Base-by-base conservation (phyloP, 2,329 filamentous ascomycete species). In the Ophiocordyceps camponoti-rufipedis region DNA sequence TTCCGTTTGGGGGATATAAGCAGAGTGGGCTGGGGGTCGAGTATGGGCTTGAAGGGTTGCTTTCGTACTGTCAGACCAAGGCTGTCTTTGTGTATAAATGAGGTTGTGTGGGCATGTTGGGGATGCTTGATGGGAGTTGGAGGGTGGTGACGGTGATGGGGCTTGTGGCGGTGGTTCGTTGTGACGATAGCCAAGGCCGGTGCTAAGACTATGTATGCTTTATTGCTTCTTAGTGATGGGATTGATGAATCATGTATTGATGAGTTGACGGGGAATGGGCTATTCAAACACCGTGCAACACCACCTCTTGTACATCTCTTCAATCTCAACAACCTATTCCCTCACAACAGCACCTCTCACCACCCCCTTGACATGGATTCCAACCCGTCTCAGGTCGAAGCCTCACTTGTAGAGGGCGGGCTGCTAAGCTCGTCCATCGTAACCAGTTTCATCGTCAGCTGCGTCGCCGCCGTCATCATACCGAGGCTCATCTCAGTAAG, bases 1-100 rank as follows among this genome's bases (percentile, higher is more conserved):
- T 47, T 4, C 45, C 50, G 1, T 51, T 52, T 42, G 49, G 50
- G 1, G 50, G 50, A 1, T 48, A 53, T 31, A 52, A 52, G 42
- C 42, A 41, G 42, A 49, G 49, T 32, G 51, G 51, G 4, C 42
- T 53, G 18, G 49, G 51, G 1, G 45, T 45, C 1, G 51, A 53
- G 28, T 33, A 47, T 18, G 50, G 51, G 4, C 18, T 49, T 13
- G 29, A 45, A 1, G 50, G 48, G 5, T 41, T 52, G 19, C 31
- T 44, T 19, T 44, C 43, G 23, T 44, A 40, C 29, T 44, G 43
- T 28, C 43, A 44, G 43, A 31, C 16, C 35, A 44, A 44, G 28
- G 32, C 35, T 14, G n/a, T 44, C 10, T 32, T 40, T 28, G 39
- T 44, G 8, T 44, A 40, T 14, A 32, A 14, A n/a, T 40, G 28